Conservation (phyloP, 1,139 yeast species). For the Pichia kudriavzevii region DNA sequence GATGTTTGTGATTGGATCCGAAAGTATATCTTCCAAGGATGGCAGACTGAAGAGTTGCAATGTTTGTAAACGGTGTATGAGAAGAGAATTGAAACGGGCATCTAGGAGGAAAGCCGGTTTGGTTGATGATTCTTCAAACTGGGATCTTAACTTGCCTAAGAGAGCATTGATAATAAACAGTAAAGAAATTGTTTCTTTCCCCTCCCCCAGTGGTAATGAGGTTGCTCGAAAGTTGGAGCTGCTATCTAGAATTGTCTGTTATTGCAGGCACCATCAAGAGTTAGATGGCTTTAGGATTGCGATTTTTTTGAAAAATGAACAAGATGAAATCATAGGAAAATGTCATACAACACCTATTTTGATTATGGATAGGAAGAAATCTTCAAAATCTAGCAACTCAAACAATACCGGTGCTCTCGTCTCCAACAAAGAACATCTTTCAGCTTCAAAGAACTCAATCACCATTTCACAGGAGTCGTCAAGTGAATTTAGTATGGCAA, state of each 20-base stretch:
- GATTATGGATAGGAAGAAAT: slow-evolving; percentile 90
- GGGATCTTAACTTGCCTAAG: slow-evolving; percentile 67
- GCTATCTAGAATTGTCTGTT: slow-evolving; percentile 85
- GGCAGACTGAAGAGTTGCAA: slow-evolving; percentile 37
- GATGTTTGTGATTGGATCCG: slow-evolving; percentile 53
- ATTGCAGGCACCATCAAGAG: slow-evolving; percentile 91
- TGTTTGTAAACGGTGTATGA: slow-evolving; percentile 81
- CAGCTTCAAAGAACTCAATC: slow-evolving; percentile 35
- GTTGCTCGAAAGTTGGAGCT: slow-evolving; percentile 49
- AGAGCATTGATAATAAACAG: slow-evolving; percentile 87
- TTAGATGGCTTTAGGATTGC: slow-evolving; percentile 70
- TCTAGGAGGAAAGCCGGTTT: slow-evolving; percentile 73
- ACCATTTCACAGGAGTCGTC: slow-evolving; percentile 61
- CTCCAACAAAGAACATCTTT: slow-evolving; percentile 33
- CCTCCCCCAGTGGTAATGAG: slow-evolving; percentile 45
- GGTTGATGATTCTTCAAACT: slow-evolving; percentile 61
- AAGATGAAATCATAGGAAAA: slow-evolving; percentile 62
- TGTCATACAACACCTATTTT: slow-evolving; percentile 66
- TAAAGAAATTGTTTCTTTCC: slow-evolving; percentile 74
- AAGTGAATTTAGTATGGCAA: slow-evolving; percentile 35
- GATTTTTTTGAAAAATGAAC: slow-evolving; percentile 57
- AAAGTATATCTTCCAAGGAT: slow-evolving; percentile 9
- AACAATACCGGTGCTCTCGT: background rate
- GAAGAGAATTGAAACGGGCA: slow-evolving; percentile 89
- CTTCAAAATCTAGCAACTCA: slow-evolving; percentile 4